Evolutionary conservation across 2,329 filamentous ascomycete species (phyloP).

Genomic region (Sordariomycetes sp.): DNA sequence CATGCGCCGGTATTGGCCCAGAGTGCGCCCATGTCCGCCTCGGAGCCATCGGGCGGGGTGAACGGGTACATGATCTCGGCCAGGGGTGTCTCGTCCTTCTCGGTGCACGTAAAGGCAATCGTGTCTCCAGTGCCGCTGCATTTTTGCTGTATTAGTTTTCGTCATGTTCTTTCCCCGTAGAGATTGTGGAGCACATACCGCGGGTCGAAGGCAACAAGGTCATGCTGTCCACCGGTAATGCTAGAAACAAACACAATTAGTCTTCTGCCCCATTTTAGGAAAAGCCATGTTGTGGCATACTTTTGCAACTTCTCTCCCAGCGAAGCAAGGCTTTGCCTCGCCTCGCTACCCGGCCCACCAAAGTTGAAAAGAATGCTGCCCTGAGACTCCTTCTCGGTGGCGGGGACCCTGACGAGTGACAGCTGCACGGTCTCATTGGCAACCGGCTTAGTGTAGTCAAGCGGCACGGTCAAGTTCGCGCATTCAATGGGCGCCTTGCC

Average conservation of each 20-base stretch:
- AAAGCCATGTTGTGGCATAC: not conserved
- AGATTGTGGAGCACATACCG: slow-evolving; percentile 9
- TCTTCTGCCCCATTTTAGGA: not conserved
- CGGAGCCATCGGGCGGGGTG: slow-evolving; percentile 3
- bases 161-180: not conserved
- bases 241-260: slow-evolving; percentile 5
- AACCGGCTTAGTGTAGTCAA: slow-evolving; percentile 7
- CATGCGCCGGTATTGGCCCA: slow-evolving; percentile 9
- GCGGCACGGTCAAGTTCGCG: slow-evolving; percentile 7
- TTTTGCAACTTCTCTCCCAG: not conserved
- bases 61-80: not conserved
- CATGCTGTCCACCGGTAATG: slow-evolving; percentile 13
- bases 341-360: slow-evolving; percentile 11
- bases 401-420: slow-evolving; percentile 5
- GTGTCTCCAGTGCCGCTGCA: not conserved
- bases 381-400: slow-evolving; percentile 8
- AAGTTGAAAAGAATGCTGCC: slow-evolving; percentile 18
- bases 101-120: not conserved
- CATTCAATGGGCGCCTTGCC: slow-evolving; percentile 7
- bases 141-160: not conserved
- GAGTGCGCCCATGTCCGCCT: slow-evolving; percentile 7
- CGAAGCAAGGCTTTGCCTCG: slow-evolving; percentile 5
- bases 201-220: slow-evolving; percentile 15
- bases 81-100: not conserved
- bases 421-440: slow-evolving; percentile 6